Evolutionary conservation across 2,329 filamentous ascomycete species (phyloP).

Genomic region (Clarireedia hainanense): DNA sequence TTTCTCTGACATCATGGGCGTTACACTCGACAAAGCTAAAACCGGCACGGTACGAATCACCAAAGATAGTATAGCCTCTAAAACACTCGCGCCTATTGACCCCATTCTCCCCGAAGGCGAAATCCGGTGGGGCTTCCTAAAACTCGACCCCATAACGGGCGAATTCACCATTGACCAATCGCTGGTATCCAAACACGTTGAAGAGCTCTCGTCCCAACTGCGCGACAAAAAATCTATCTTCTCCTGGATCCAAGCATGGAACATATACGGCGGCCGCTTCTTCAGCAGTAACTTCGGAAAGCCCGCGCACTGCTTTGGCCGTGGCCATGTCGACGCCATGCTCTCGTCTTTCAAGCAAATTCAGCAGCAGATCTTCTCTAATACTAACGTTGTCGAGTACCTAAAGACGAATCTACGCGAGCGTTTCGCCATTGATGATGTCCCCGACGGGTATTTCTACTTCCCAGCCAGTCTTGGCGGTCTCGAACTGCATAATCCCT

Average conservation of each 20-base stretch:
- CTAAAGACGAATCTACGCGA: conserved; percentile 41
- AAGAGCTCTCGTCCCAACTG: conserved; percentile 48
- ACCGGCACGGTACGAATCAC: conserved; percentile 42
- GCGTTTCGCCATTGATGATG: conserved; percentile 36
- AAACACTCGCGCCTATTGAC: conserved; percentile 7
- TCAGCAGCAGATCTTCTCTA: conserved; percentile 41
- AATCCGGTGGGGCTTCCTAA: conserved; percentile 52
- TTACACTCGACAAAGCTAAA: conserved; percentile 50
- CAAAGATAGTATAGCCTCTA: conserved; percentile 1
- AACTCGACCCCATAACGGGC: conserved; percentile 40
- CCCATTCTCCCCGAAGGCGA: conserved; percentile 41
- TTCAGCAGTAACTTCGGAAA: conserved; percentile 51
- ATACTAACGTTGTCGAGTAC: conserved; percentile 37
- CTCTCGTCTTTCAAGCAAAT: conserved; percentile 44
- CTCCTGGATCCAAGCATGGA: conserved; percentile 52
- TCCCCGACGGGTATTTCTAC: conserved; percentile 36
- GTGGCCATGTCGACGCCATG: conserved; percentile 47
- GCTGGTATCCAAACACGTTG: conserved; percentile 47
- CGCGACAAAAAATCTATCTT: conserved; percentile 43
- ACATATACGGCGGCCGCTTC: conserved; percentile 48
- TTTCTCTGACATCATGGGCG: conserved; percentile 48
- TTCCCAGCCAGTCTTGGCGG: conserved; percentile 35
- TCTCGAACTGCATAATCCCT: conserved; percentile 34
- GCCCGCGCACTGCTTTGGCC: conserved; percentile 46
- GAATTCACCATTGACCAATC: conserved; percentile 47